A percentile compares a stretch with the other conserved stretches of the same genome.
phyloP scores from a whole-genome alignment of 75 land plant genomes.

The Isoetes taiwanensis region DNA sequence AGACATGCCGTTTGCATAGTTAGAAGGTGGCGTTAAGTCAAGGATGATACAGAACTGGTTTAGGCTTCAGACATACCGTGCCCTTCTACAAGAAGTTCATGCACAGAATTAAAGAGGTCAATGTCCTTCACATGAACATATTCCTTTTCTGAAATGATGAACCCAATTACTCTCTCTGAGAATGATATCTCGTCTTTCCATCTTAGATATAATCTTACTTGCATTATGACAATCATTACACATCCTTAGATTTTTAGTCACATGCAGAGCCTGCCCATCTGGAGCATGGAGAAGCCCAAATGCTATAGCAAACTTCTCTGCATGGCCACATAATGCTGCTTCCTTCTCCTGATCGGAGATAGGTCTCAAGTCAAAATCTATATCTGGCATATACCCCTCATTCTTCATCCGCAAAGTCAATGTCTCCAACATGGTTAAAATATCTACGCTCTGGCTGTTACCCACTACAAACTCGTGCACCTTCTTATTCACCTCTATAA shows the following conservation, averaged over 20 bases:
- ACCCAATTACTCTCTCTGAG: conserved; percentile 44
- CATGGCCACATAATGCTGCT: conserved; percentile 33
- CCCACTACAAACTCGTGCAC: conserved; percentile 27
- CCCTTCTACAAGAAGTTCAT: too few relatives aligned
- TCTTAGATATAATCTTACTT: conserved; percentile 39
- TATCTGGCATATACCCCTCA: conserved; percentile 37
- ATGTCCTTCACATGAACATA: conserved; percentile 53
- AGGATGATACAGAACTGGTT: too few relatives aligned
- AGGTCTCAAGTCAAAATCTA: conserved; percentile 28
- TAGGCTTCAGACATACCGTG: too few relatives aligned
- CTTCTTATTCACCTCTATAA: not conserved
- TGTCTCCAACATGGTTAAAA: conserved; percentile 28
- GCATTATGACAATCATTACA: conserved; percentile 49
- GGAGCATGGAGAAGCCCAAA: conserved; percentile 34
- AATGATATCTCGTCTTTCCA: conserved; percentile 35
- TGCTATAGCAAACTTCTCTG: conserved; percentile 52
- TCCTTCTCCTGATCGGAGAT: conserved; percentile 51
- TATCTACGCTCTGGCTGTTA: conserved; percentile 26
- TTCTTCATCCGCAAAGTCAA: conserved; percentile 21
- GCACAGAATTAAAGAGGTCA: too few relatives aligned
- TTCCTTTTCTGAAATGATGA: conserved; percentile 48
- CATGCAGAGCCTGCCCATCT: conserved; percentile 23
- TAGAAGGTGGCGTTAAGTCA: too few relatives aligned
- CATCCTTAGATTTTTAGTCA: conserved; percentile 43
- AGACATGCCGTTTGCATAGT: too few relatives aligned